A percentile compares a stretch with the other conserved stretches of the same genome.
phyloP scores from a whole-genome alignment of 208 protist genomes.

The Angomonas ambiguus region DNA sequence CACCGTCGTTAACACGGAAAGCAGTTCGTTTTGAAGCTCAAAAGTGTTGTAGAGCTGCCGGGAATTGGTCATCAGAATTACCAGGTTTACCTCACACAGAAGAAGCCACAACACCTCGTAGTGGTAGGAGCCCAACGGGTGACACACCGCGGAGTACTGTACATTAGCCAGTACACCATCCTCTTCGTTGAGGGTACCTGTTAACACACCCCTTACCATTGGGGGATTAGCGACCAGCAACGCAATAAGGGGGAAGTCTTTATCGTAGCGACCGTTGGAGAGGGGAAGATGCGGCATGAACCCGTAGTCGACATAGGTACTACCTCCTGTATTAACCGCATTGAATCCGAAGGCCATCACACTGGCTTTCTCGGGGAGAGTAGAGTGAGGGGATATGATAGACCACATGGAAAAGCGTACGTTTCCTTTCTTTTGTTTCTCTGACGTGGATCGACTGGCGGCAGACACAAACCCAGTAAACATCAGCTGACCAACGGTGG shows the following conservation, averaged over 20 bases:
- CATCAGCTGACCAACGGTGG: not conserved
- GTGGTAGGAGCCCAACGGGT: not conserved
- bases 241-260: not conserved
- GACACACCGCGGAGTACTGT: too few relatives aligned
- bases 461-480: not conserved
- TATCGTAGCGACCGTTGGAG: not conserved
- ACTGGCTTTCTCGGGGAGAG: not conserved
- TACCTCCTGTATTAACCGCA: not conserved
- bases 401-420: not conserved
- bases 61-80: not conserved
- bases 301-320: not conserved
- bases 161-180: not conserved
- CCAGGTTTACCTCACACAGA: conserved; percentile 3
- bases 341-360: not conserved
- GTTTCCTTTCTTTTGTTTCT: not conserved
- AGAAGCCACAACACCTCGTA: not conserved
- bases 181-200: not conserved
- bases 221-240: not conserved
- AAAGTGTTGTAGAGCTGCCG: not conserved
- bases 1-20: not conserved
- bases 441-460: not conserved
- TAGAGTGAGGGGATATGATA: not conserved
- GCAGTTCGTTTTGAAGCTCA: not conserved
- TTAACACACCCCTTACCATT: not conserved
- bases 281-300: conserved; percentile 2